Base-by-base conservation (phyloP, 164 flowering plant genomes). In the Cinnamomum chago region DNA sequence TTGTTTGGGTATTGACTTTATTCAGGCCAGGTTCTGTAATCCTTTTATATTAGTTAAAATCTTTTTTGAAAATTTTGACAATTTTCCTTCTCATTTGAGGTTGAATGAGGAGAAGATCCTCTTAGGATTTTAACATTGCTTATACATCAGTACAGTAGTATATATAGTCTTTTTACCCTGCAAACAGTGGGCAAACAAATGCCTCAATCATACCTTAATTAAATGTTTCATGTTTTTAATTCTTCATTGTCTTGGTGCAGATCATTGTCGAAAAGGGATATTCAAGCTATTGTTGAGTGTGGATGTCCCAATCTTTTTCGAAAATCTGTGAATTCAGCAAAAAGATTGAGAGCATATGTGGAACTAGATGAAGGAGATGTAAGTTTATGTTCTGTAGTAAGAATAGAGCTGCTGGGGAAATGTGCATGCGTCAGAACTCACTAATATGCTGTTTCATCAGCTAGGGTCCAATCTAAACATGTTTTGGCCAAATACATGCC, bases 261-360 rank as follows among this genome's bases (percentile, higher is more conserved):
- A 68, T 92, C 85, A 15, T 81, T 93, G 81, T 83, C 97, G 2
- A 81, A 47, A 52, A 73, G 83, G 50, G 94, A 93, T 76, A 86
- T 95, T 66, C 80, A 88, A 80, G 70, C 81, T 10, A 74, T 92
- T 77, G 98, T 92, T 70, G 92, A 81, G 77, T 60, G 76, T 74
- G 99, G 99, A 58, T 95, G 99, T 70, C 99, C 99, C 58, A 93
- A 80, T 83, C 80, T 93, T 50, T 66, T 83, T 1, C 87, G 95
- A 3, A 95, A 95, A 85, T 83, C 85, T 73, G 97, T 95, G 47
- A 92, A 90, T 79, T 95, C 99, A 7, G 90, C 90, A 0, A 95
- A 93, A 82, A 81, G 97, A 79, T 81, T 95, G 82, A 87, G 99
- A 83, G 92, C 84, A 50, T 81, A 80, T 79, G 77, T 88, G 25